Conservation (phyloP, 2,329 filamentous ascomycete genomes). For the Fonsecaea monophora region DNA sequence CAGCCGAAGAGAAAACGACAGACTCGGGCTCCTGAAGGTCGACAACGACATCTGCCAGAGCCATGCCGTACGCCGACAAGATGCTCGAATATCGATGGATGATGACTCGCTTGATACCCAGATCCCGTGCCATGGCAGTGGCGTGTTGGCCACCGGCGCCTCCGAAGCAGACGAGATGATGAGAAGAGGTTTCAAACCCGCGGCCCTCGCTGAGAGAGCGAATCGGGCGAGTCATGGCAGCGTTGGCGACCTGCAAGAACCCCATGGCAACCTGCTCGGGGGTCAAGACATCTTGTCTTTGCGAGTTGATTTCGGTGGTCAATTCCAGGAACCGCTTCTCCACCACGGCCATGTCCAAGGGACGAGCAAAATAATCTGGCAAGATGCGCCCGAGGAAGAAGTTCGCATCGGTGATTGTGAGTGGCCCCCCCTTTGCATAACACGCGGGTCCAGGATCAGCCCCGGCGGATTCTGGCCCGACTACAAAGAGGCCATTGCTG, state of each 20-base stretch:
- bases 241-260: slow-evolving; percentile 52
- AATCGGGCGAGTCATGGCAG: slow-evolving; percentile 49
- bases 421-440: slow-evolving; percentile 85
- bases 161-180: slow-evolving; percentile 44
- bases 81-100: slow-evolving; percentile 51
- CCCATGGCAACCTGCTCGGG: slow-evolving; percentile 50
- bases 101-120: slow-evolving; percentile 52
- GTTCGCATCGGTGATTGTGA: slow-evolving; percentile 94
- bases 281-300: slow-evolving; percentile 41
- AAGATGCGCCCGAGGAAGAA: slow-evolving; percentile 74
- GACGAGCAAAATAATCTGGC: slow-evolving; percentile 81
- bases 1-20: slow-evolving; percentile 31
- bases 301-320: slow-evolving; percentile 52
- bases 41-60: slow-evolving; percentile 50
- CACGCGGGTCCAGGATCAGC: slow-evolving; percentile 90
- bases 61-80: slow-evolving; percentile 56
- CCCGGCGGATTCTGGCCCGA: slow-evolving; percentile 86
- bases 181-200: slow-evolving; percentile 41
- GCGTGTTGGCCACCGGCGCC: slow-evolving; percentile 51
- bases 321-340: slow-evolving; percentile 52
- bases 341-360: slow-evolving; percentile 53
- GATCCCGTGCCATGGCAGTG: slow-evolving; percentile 50
- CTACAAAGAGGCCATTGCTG: slow-evolving; percentile 83
- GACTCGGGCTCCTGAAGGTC: slow-evolving; percentile 41
- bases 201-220: slow-evolving; percentile 42